phyloP scores from a whole-genome alignment of 352 stramenopile genomes.

The Pythium dissotocum region DNA sequence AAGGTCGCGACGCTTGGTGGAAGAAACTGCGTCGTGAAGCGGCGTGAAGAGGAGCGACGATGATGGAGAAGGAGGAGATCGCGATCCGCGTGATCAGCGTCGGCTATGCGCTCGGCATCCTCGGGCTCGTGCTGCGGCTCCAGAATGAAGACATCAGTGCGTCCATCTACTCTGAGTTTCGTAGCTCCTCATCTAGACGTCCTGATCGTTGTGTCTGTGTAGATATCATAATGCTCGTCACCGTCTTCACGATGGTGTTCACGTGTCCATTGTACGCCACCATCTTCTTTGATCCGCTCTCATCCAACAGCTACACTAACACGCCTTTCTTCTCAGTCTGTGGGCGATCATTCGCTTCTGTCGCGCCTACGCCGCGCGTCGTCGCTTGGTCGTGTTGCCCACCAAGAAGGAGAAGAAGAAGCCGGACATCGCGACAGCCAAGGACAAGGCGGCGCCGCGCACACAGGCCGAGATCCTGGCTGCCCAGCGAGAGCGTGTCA shows the following conservation, averaged over 20 bases:
- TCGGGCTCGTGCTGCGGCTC: conserved; percentile 52
- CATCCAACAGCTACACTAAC: not conserved
- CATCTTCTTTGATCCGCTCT: not conserved
- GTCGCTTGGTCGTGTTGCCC: conserved; percentile 59
- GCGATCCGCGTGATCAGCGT: conserved; percentile 58
- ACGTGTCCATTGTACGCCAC: conserved; percentile 68
- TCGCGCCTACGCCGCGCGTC: conserved; percentile 53
- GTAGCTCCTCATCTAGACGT: not conserved
- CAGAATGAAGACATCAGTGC: conserved; percentile 60
- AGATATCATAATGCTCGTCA: conserved; percentile 79
- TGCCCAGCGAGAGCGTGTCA: conserved; percentile 65
- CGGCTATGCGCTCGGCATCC: conserved; percentile 55
- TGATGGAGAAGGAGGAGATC: conserved; percentile 63
- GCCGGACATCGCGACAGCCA: conserved; percentile 66
- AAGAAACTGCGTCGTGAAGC: not conserved
- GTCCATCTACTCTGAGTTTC: not conserved
- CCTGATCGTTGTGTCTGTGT: not conserved
- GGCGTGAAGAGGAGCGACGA: not conserved
- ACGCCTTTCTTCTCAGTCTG: conserved; percentile 35
- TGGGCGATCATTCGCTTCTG: conserved; percentile 81
- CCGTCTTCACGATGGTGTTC: conserved; percentile 82
- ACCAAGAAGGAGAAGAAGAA: conserved; percentile 76
- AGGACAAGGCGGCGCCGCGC: conserved; percentile 54
- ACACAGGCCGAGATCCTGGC: conserved; percentile 83
- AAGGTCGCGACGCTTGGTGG: conserved; percentile 7